Conservation (phyloP, 805 yeast species). For the Saccharomycopsis olivae region DNA sequence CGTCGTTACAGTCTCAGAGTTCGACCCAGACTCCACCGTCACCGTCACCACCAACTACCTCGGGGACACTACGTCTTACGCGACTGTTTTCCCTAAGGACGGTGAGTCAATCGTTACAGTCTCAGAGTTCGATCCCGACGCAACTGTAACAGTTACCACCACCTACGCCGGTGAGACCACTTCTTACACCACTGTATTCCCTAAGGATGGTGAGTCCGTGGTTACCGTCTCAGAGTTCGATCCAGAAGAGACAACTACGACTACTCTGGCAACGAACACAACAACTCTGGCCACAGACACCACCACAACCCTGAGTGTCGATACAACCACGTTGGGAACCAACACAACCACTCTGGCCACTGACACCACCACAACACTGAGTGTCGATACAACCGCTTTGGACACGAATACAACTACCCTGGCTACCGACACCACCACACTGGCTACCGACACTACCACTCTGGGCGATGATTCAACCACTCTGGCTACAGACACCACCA, state of each 20-base stretch:
- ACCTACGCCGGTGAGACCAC: background rate
- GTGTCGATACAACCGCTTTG: constrained; percentile 6
- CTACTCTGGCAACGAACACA: no score
- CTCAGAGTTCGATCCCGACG: constrained; percentile 1
- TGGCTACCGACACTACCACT: constrained; percentile 1
- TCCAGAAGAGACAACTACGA: constrained; percentile 2
- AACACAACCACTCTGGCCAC: constrained; percentile 3
- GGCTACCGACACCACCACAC: constrained; percentile 6
- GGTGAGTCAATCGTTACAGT: background rate
- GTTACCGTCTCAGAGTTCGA: constrained; percentile 2
- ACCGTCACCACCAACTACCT: no score
- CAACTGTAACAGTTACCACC: constrained; percentile 4
- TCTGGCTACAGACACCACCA: no score
- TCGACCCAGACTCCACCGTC: no score
- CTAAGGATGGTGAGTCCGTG: background rate
- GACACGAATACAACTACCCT: constrained; percentile 2
- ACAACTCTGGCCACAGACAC: no score
- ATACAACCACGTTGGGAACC: background rate
- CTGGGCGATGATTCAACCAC: background rate
- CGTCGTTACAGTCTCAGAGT: no score
- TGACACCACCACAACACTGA: background rate
- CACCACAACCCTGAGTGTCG: background rate
- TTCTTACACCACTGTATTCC: background rate
- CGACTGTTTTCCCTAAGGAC: constrained; percentile 1
- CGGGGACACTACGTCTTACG: constrained; percentile 1